Evolutionary conservation across 2,329 filamentous ascomycete genomes (phyloP).

Genomic region (Phoma sp.): DNA sequence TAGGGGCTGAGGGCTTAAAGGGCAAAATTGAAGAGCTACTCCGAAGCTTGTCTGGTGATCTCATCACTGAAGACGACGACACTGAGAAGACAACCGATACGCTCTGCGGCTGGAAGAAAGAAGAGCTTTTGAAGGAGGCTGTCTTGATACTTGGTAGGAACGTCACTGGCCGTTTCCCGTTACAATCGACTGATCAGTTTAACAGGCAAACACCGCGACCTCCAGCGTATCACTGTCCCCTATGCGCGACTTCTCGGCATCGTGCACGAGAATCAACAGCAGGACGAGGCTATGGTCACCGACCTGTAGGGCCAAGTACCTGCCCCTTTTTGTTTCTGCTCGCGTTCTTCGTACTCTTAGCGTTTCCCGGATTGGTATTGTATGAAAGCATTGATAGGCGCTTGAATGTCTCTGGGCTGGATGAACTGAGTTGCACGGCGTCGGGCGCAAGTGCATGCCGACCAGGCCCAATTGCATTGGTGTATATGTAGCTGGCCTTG

Average conservation of each 20-base stretch:
- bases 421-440: slow-evolving; percentile 7
- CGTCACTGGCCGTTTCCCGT: not conserved
- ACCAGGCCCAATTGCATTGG: not conserved
- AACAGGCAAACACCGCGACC: slow-evolving; percentile 88
- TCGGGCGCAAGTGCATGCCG: slow-evolving; percentile 2
- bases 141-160: slow-evolving; percentile 82
- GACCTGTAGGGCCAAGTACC: slow-evolving; percentile 31
- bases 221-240: slow-evolving; percentile 92
- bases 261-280: slow-evolving; percentile 34
- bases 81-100: slow-evolving; percentile 65
- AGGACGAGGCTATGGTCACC: slow-evolving; percentile 44
- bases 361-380: slow-evolving; percentile 14
- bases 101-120: slow-evolving; percentile 89
- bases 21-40: slow-evolving; percentile 93
- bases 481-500: slow-evolving; percentile 2
- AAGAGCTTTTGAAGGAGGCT: slow-evolving; percentile 86
- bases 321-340: not conserved
- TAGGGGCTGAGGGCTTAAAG: slow-evolving; percentile 86
- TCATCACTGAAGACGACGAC: slow-evolving; percentile 65
- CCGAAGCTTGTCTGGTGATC: slow-evolving; percentile 77
- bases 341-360: slow-evolving; percentile 8
- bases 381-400: slow-evolving; percentile 16
- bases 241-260: slow-evolving; percentile 71
- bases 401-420: not conserved
- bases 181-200: slow-evolving; percentile 43